Conservation (phyloP, 1,284 basidiomycete species). For the Porogramme epimiltina region DNA sequence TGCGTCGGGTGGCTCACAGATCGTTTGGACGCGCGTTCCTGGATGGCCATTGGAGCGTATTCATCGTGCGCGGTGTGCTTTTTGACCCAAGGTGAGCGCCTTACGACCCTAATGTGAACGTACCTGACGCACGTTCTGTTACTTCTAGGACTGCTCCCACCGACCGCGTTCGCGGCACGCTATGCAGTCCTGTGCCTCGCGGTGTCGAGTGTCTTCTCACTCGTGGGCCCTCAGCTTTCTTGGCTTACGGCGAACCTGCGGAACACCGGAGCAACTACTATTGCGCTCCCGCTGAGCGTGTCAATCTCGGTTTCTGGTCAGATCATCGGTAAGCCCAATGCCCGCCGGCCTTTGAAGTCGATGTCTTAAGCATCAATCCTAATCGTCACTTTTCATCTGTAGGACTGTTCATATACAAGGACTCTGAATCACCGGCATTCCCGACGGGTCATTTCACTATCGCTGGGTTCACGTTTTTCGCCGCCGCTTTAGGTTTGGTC, state of each 20-base stretch:
- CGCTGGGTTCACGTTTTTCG: slow-evolving; percentile 30
- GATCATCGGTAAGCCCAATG: slow-evolving; percentile 28
- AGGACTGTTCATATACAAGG: slow-evolving; percentile 42
- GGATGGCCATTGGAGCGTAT: slow-evolving; percentile 11
- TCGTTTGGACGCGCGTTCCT: slow-evolving; percentile 20
- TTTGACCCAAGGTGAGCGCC: slow-evolving; percentile 17
- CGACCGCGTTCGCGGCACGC: slow-evolving; percentile 30
- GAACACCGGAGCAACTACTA: slow-evolving; percentile 32
- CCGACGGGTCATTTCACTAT: slow-evolving; percentile 40
- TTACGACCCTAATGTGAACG: background rate
- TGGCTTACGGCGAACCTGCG: slow-evolving; percentile 38
- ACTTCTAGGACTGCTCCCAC: slow-evolving; percentile 29
- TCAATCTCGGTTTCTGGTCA: slow-evolving; percentile 37
- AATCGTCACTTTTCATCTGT: background rate
- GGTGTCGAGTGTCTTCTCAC: slow-evolving; percentile 34
- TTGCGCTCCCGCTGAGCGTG: slow-evolving; percentile 38
- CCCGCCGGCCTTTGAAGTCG: background rate
- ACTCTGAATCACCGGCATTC: slow-evolving; percentile 32
- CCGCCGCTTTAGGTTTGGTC: slow-evolving; percentile 23
- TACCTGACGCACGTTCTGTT: no score
- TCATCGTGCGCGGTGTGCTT: slow-evolving; percentile 18
- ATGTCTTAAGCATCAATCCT: background rate
- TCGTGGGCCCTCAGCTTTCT: slow-evolving; percentile 36
- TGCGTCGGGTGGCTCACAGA: slow-evolving; percentile 22
- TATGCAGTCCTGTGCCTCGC: slow-evolving; percentile 37